Evolutionary conservation across 192 early-diverging fungal genomes (phyloP), one percentile per base, ranked within the genome.

Genomic region (Fimicolochytrium jonesii): DNA sequence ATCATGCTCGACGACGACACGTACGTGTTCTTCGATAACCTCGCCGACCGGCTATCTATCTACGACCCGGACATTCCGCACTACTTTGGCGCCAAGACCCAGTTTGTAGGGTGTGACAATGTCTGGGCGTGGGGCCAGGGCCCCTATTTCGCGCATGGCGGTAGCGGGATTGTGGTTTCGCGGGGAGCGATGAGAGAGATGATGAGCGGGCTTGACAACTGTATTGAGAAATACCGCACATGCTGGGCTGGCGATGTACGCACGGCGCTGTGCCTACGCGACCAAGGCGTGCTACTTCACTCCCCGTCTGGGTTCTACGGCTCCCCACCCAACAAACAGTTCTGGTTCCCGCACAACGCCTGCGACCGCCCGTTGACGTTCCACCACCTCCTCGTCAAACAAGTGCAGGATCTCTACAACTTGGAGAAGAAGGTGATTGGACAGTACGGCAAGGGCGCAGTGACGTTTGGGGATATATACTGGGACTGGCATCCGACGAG

Each of bases 1-100:
- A 9, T 85, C 25, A 85, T 85, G 82, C 62, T 85, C 25, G 82
- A 85, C 59, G 82, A 85, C 66, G 82, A 85, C 63, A 75, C 81
- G 3, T 83, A 82, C 53, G 63, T 83, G 7, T 76, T 75, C 52
- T 52, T 74, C 23, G 74, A 78, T 28, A 85, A 80, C 58, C 47
- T 84, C n/a, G 37, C 45, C 31, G 56, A 49, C 5, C 20, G 29
- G n/a, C 55, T 84, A n/a, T 18, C 34, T 7, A 42, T 23, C 4
- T 52, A 60, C 43, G 60, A 84, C 46, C 67, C 72, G 13, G 36
- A 59, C 22, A 41, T 63, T 18, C 70, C 61, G 7, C 59, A 60
- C 50, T 83, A 78, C 63, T 55, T 68, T 44, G 81, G 81, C 26
- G 32, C 64, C 2, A 47, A 59, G 22, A 78, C 64, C 48, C 32